Evolutionary conservation across 805 yeast species (phyloP).

Genomic region (Barnettozyma wickerhamii): DNA sequence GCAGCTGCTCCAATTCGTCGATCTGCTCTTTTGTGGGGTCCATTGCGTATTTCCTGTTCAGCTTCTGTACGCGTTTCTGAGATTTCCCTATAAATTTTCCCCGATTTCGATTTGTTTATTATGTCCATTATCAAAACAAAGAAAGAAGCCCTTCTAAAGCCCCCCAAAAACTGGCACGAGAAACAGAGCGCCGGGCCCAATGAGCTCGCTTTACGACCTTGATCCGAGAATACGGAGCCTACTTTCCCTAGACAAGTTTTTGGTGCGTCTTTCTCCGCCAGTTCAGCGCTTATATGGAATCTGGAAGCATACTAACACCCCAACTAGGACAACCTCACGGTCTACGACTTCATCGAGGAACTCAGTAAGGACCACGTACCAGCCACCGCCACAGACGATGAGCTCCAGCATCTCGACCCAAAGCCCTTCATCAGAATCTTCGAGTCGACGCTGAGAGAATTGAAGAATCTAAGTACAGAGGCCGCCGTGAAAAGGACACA

Average conservation of each 20-base stretch:
- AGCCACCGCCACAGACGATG: conserved; percentile 31
- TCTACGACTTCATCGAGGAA: conserved; percentile 76
- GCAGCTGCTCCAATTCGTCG: conserved; percentile 3
- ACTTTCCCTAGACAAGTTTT: conserved; percentile 56
- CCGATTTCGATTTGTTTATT: background rate
- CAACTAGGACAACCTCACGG: conserved; percentile 54
- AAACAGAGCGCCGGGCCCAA: conserved; percentile 13
- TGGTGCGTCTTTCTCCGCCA: conserved; percentile 24
- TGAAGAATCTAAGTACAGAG: conserved; percentile 56
- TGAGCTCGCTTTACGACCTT: conserved; percentile 50
- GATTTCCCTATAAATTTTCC: too few species aligned
- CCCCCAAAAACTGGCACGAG: too few species aligned
- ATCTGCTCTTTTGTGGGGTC: background rate
- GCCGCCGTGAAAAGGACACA: conserved; percentile 45
- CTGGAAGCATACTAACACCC: conserved; percentile 1
- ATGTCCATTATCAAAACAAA: background rate
- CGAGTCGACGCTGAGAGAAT: conserved; percentile 75
- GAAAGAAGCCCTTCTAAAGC: background rate
- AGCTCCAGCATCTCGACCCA: conserved; percentile 54
- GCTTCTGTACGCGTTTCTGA: too few species aligned
- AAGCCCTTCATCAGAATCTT: conserved; percentile 93
- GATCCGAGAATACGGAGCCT: conserved; percentile 58
- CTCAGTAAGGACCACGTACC: conserved; percentile 63
- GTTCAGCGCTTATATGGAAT: background rate
- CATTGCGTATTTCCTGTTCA: too few species aligned